Base-by-base conservation (phyloP, 768 basidiomycete species). In the Hypsizygus marmoreus region DNA sequence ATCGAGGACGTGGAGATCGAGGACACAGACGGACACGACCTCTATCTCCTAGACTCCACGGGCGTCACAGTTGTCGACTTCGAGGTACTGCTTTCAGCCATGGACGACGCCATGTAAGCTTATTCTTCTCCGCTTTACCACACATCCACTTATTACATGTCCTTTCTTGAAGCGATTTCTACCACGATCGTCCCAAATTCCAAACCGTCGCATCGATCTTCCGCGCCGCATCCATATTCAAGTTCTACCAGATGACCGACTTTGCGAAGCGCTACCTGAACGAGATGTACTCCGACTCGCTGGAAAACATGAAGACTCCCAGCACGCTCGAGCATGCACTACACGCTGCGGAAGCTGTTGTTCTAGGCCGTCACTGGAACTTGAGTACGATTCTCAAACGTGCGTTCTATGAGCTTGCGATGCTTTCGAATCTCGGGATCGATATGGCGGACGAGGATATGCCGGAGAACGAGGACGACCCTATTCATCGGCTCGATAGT, bases 351-450 rank as follows among this genome's bases (percentile, higher is more conserved):
- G 60, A 59, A 17, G 68, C 64, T 2, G 51, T 73, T 13, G 32
- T 54, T 13, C 58, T 74, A 12, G 69, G 65, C 12, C 61, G 60
- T 9, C 14, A 50, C 2, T 67, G 51, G 44, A 51, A 59, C 16
- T 29, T 71, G 6, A 50, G 60, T 6, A 29, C 32, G 1, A 60
- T 73, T 17, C 54, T 68, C 7, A 67, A 69, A 38, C 56, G 61
- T 33, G 71, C 72, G 1, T 71, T 66, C 42, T 74, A 75, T 48
- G 71, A 75, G 47, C 58, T 75, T 11, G 54, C 55, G 16, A 43
- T 53, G 25, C 4, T 42, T 2, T 33, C 19, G 12, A 30, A 41
- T 39, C 8, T 25, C 19, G 13, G 24, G 34, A 28, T n/a, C 28
- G 52, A 20, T 16, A 33, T 20, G 23, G 16, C 2, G 6, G 38